A percentile compares a stretch with the other conserved stretches of the same genome.
These are phyloP conservation scores for Juncus effusus DNA, from an alignment of 176 grass and related monocot genomes.

Conservation along the genomic window DNA sequence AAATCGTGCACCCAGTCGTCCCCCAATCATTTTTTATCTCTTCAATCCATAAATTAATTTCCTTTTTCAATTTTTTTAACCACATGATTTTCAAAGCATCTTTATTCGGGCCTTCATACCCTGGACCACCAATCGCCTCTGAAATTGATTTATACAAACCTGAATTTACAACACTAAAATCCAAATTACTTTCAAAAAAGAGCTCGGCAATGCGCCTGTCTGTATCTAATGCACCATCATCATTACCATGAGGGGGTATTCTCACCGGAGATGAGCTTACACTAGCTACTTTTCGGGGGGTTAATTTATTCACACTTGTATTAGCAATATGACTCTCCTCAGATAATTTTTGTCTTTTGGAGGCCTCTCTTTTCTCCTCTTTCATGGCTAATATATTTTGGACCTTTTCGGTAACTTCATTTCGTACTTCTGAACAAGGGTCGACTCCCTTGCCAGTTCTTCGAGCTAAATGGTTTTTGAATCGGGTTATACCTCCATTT, in stretches of 20 bases:
- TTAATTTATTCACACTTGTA: background rate
- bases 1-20: slow-evolving; percentile 66
- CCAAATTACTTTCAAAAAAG: slow-evolving; percentile 81
- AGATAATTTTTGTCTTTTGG: slow-evolving; percentile 43
- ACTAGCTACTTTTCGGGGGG: slow-evolving; percentile 6
- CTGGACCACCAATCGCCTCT: slow-evolving; percentile 55
- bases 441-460: slow-evolving; percentile 68
- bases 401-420: slow-evolving; percentile 53
- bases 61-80: slow-evolving; percentile 62
- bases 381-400: slow-evolving; percentile 59
- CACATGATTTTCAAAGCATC: slow-evolving; percentile 54
- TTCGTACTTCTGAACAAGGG: slow-evolving; percentile 57
- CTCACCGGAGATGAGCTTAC: slow-evolving; percentile 15
- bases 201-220: slow-evolving; percentile 76
- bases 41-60: slow-evolving; percentile 44
- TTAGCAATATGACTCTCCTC: too few relatives aligned
- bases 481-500: slow-evolving; percentile 74
- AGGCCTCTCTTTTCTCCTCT: slow-evolving; percentile 58
- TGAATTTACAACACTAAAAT: slow-evolving; percentile 55
- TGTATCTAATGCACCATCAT: slow-evolving; percentile 27
- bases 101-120: slow-evolving; percentile 44
- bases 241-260: background rate
- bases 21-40: slow-evolving; percentile 82
- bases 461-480: slow-evolving; percentile 79
- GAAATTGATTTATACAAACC: slow-evolving; percentile 56